Evolutionary conservation across 805 yeast species (phyloP).

Genomic region (Ascoidea asiatica): DNA sequence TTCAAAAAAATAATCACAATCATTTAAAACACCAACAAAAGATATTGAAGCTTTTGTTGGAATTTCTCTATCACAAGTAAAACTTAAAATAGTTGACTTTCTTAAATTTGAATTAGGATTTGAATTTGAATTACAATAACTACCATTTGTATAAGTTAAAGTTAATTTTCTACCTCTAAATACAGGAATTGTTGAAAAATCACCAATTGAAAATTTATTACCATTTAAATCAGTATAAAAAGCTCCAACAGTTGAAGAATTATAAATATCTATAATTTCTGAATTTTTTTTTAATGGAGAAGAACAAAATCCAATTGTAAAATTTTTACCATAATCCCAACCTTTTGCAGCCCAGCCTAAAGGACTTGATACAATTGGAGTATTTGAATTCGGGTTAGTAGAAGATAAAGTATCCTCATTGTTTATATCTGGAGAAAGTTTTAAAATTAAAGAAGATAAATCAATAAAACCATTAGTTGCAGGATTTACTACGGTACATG

Average conservation of each 20-base stretch:
- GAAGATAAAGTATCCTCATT: too few relatives aligned
- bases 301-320: constrained; percentile 61
- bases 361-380: constrained; percentile 2
- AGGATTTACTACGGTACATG: constrained; percentile 31
- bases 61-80: constrained; percentile 70
- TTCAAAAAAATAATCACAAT: constrained; percentile 76
- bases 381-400: neutral
- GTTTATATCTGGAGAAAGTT: too few relatives aligned
- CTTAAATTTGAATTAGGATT: constrained; percentile 22
- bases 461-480: constrained; percentile 25
- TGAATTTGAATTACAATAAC: constrained; percentile 39
- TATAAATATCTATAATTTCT: constrained; percentile 20
- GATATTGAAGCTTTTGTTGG: constrained; percentile 49
- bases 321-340: constrained; percentile 55
- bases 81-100: constrained; percentile 54
- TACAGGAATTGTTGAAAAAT: constrained; percentile 42
- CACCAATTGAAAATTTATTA: constrained; percentile 43
- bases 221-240: constrained; percentile 35
- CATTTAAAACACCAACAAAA: constrained; percentile 57
- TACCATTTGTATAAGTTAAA: constrained; percentile 59
- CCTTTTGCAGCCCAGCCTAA: constrained; percentile 52
- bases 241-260: constrained; percentile 39
- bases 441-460: constrained; percentile 13
- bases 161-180: constrained; percentile 63
- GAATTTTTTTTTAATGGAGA: constrained; percentile 26